Evolutionary conservation across 306 rosid genomes (phyloP).

Genomic region (Crataegus laevigata): DNA sequence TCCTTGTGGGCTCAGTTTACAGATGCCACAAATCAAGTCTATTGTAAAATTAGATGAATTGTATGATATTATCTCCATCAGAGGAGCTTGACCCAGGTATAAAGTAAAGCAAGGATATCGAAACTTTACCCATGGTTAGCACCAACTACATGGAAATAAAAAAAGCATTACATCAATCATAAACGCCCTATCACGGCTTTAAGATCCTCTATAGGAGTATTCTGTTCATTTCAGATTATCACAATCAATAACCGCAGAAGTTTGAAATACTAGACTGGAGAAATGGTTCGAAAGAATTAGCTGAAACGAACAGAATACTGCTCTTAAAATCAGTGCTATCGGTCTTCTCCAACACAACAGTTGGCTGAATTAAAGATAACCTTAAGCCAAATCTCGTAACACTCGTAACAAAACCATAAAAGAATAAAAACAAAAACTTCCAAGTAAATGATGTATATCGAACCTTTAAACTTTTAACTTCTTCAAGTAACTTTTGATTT

Average conservation of each 20-base stretch:
- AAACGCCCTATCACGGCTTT: neutral
- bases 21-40: neutral
- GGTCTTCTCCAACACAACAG: neutral
- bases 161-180: neutral
- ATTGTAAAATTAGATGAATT: neutral
- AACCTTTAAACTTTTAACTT: constrained; percentile 75
- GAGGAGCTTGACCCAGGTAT: neutral
- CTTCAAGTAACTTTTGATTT: constrained; percentile 64
- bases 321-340: neutral
- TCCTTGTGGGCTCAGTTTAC: neutral
- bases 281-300: neutral
- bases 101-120: neutral
- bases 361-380: neutral
- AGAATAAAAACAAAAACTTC: neutral
- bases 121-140: neutral
- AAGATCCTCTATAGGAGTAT: neutral
- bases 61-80: neutral
- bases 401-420: neutral
- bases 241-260: neutral
- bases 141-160: neutral
- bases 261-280: neutral
- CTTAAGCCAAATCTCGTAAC: neutral
- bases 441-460: constrained; percentile 10
- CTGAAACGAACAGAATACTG: neutral
- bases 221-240: neutral